These are phyloP conservation scores for Russula griseocarnosa DNA, from an alignment of 768 basidiomycete species.

Conservation along the genomic window DNA sequence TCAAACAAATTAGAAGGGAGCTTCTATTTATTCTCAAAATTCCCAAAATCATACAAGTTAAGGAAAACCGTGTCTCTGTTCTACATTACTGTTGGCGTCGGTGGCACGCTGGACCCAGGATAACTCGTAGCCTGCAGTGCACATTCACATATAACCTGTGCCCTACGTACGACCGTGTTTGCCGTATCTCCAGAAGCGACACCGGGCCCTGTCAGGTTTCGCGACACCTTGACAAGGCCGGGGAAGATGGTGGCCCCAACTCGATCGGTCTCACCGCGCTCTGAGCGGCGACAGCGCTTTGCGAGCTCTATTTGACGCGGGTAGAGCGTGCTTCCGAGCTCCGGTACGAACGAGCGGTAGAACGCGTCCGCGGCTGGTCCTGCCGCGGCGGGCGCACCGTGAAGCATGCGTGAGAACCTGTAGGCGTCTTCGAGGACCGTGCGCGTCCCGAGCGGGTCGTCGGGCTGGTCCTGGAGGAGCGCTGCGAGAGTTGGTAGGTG, in stretches of 20 bases:
- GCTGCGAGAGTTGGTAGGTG: slow-evolving; percentile 63
- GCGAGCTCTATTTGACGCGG: slow-evolving; percentile 81
- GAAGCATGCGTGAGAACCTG: slow-evolving; percentile 81
- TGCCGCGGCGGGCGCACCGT: slow-evolving; percentile 54
- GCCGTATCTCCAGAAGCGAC: slow-evolving; percentile 44
- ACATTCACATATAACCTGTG: slow-evolving; percentile 86
- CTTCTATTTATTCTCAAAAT: too few species aligned
- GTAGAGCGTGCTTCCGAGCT: slow-evolving; percentile 68
- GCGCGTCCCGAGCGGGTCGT: slow-evolving; percentile 39
- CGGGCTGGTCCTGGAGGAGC: slow-evolving; percentile 39
- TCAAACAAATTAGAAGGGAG: too few species aligned
- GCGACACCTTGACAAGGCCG: slow-evolving; percentile 77
- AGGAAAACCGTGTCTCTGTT: neutral
- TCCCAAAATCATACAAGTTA: neutral
- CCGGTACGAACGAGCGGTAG: slow-evolving; percentile 84
- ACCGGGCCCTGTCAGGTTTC: slow-evolving; percentile 37
- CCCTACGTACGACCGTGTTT: slow-evolving; percentile 75
- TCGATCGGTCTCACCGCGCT: slow-evolving; percentile 64
- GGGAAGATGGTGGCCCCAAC: slow-evolving; percentile 87
- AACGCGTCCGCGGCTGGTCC: slow-evolving; percentile 61
- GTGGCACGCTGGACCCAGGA: slow-evolving; percentile 1
- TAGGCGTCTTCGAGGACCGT: slow-evolving; percentile 71
- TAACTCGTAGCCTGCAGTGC: slow-evolving; percentile 44
- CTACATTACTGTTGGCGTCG: slow-evolving; percentile 4
- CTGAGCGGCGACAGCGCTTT: slow-evolving; percentile 74